Conservation (phyloP, 106 monocot species). For the Alisma plantagoaquatica region DNA sequence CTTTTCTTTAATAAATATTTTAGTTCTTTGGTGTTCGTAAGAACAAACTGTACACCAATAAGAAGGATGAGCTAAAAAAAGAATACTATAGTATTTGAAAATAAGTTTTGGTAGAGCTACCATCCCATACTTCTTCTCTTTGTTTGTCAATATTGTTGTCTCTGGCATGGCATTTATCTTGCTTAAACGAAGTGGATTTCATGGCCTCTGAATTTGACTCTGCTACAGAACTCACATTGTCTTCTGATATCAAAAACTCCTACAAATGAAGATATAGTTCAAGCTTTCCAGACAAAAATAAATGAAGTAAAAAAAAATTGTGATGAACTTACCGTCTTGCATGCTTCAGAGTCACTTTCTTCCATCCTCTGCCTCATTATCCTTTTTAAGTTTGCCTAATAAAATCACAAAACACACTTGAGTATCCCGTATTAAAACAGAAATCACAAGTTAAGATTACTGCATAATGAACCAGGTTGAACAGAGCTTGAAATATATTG, state of each 20-base stretch:
- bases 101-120: neutral
- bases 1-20: neutral
- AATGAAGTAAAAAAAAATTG: neutral
- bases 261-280: too few relatives aligned
- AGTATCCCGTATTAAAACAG: too few relatives aligned
- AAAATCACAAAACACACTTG: too few relatives aligned
- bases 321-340: neutral
- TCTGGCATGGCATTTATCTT: neutral
- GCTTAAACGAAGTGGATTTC: too few relatives aligned
- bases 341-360: too few relatives aligned
- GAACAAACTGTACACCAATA: too few relatives aligned
- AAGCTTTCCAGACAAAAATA: neutral
- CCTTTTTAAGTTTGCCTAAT: neutral
- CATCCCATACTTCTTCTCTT: neutral
- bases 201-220: too few relatives aligned
- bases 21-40: slow-evolving; percentile 5
- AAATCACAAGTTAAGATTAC: neutral
- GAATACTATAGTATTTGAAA: neutral
- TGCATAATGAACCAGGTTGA: neutral
- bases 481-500: neutral
- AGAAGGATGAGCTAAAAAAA: neutral
- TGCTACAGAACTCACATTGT: too few relatives aligned
- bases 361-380: too few relatives aligned
- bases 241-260: too few relatives aligned
- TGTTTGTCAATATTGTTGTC: neutral